Base-by-base conservation (phyloP, 345 rosid species). In the Combretum micranthum region DNA sequence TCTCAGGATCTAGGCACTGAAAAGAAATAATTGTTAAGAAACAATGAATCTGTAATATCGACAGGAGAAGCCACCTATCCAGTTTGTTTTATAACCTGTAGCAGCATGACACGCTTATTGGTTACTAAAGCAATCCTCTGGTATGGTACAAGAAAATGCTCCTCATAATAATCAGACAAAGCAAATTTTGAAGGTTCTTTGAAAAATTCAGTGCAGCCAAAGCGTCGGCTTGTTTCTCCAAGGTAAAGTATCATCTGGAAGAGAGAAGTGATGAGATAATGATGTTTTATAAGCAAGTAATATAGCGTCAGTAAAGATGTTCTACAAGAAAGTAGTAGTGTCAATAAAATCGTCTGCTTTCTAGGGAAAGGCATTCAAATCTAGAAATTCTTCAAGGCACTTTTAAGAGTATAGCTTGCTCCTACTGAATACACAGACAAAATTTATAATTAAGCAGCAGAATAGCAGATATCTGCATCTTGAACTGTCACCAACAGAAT, bases 101-200 rank as follows among this genome's bases (percentile, higher is more conserved):
- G 77, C 60, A 93, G 73, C 80, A 89, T 76, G 69, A 87, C 85
- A 43, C 96, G 69, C 72, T 80, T 93, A 70, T 78, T 85, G 67
- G 89, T 89, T 65, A 87, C 91, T 62, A 93, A 56, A 60, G 87
- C 96, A 65, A 87, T 79, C 72, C 87, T 78, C 50, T 85, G 85
- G 71, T 82, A 74, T 49, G 88, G 89, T 55, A 93, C 81, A 60
- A 80, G 56, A 75, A 89, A 93, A 68, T 86, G 90, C 42, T 83
- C 91, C 66, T 87, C 94, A 56, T 86, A 93, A 71, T 83, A 77
- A 72, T 93, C 99, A 59, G 94, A 84, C 77, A 53, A 78, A 18
- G 97, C 99, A 60, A 74, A 89, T 71, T 93, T 89, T 60, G 99
- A 85, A 20, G 99, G 99, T 72, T 89, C 99, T 67, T 81, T 86